These are phyloP conservation scores for Gossypium davidsonii DNA, from an alignment of 441 rosid genomes.

Conservation along the genomic window DNA sequence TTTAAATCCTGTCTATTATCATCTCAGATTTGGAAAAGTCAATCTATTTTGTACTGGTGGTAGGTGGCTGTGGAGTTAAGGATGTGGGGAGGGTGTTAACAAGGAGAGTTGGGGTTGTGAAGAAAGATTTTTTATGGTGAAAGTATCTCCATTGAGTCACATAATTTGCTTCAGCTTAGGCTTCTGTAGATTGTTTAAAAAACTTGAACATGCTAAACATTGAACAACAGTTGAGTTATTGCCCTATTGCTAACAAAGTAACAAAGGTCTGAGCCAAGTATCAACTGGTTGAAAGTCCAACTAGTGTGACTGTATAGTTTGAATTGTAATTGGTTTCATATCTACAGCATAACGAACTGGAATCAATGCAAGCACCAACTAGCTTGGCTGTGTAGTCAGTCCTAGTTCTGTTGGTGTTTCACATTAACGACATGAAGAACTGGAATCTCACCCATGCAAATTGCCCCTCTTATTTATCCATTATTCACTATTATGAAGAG, in stretches of 20 bases:
- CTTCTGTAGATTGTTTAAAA: constrained; percentile 7
- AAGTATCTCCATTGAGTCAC: neutral
- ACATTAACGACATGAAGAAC: neutral
- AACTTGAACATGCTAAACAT: neutral
- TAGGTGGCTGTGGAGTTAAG: neutral
- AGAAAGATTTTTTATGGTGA: neutral
- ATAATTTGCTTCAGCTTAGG: neutral
- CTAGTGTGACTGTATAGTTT: neutral
- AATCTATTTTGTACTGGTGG: constrained; percentile 1
- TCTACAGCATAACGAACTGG: neutral
- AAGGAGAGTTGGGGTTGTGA: neutral
- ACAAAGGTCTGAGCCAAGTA: neutral
- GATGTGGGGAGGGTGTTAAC: neutral
- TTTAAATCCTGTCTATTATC: neutral
- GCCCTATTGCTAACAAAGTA: neutral
- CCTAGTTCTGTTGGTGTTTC: neutral
- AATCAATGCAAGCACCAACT: neutral
- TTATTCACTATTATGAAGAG: neutral
- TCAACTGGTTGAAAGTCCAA: neutral
- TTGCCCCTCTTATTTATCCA: constrained; percentile 1
- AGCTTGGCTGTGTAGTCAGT: neutral
- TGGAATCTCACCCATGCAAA: constrained; percentile 1
- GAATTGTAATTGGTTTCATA: neutral
- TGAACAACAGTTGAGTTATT: neutral
- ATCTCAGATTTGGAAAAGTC: neutral